phyloP scores from a whole-genome alignment of 106 monocot species.

The Allium sativum region DNA sequence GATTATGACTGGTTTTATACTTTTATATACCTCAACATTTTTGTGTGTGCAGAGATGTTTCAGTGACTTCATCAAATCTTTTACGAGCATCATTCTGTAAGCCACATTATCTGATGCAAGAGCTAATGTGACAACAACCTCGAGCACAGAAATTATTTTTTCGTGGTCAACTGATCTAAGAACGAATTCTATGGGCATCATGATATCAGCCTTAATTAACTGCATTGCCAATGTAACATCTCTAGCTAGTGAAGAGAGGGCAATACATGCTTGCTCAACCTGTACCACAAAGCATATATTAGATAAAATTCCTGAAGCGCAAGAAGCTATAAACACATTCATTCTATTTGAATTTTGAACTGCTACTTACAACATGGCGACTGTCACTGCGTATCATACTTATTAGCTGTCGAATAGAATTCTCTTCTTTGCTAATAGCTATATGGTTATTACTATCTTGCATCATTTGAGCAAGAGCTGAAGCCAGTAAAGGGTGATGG shows the following conservation, averaged over 20 bases:
- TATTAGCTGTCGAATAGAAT: constrained; percentile 91
- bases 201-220: constrained; percentile 82
- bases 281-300: constrained; percentile 17
- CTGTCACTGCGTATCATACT: constrained; percentile 96
- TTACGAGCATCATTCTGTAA: constrained; percentile 81
- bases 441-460: constrained; percentile 73
- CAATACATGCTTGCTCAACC: constrained; percentile 96
- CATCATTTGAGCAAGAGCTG: constrained; percentile 82
- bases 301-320: constrained; percentile 2
- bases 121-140: constrained; percentile 78
- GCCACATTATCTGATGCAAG: constrained; percentile 87
- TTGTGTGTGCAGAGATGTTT: constrained; percentile 81
- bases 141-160: constrained; percentile 79
- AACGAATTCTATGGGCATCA: constrained; percentile 84
- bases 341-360: background rate
- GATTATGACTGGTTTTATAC: too few relatives aligned
- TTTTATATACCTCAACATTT: constrained; percentile 48
- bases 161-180: constrained; percentile 59
- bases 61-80: constrained; percentile 79
- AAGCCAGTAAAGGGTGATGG: constrained; percentile 96
- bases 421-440: constrained; percentile 89
- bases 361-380: constrained; percentile 70
- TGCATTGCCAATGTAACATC: constrained; percentile 87
- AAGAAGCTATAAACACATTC: background rate
- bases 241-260: constrained; percentile 78